Evolutionary conservation across 2,329 filamentous ascomycete species (phyloP), one percentile per base, ranked within the genome.

Genomic region (Sporothrix protearum): DNA sequence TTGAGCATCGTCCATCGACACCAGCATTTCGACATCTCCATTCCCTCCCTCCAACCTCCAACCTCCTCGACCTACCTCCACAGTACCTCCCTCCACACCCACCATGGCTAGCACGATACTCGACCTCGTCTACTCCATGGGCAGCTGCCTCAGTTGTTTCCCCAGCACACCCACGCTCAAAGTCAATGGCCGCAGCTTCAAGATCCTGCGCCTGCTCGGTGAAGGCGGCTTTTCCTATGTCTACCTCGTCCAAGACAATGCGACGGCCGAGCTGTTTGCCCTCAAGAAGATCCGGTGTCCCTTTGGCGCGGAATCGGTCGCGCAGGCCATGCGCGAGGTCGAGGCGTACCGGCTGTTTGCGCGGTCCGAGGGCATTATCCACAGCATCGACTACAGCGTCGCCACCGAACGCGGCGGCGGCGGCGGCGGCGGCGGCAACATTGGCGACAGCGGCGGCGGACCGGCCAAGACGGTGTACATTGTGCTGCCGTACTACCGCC

Each of bases 191-290:
- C 90, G 94, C 74, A 96, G 90, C 82, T 97, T 97, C 86, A 98
- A 97, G 86, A 96, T 99, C 80, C 84, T 97, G 77, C 92, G 96
- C 73, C 85, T 99, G 68, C 87, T 99, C 3, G 96, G 96, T 80
- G 96, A 99, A 91, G 96, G 96, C 79, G 96, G 96, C 78, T 99
- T 99, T 85, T 97, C 94, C 75, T 99, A 98, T 82, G 96, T 99
- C 77, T 99, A 99, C 83, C 92, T 99, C 73, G 96, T 99, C 73
- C 92, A 98, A 85, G 94, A 97, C 81, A 95, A 92, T 64, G 85
- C 88, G 70, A 91, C 89, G 69, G 92, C 92, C 73, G 89, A 95
- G 77, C 88, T 97, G 63, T 95, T 97, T 81, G 96, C 96, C 22
- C 89, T 98, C 74, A 99, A 99, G 83, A 99, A 99, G 87, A 99